Percentiles rank a stretch among this genome's conserved stretches.
phyloP scores from a whole-genome alignment of 768 basidiomycete genomes.

The Suillus clintonianus region DNA sequence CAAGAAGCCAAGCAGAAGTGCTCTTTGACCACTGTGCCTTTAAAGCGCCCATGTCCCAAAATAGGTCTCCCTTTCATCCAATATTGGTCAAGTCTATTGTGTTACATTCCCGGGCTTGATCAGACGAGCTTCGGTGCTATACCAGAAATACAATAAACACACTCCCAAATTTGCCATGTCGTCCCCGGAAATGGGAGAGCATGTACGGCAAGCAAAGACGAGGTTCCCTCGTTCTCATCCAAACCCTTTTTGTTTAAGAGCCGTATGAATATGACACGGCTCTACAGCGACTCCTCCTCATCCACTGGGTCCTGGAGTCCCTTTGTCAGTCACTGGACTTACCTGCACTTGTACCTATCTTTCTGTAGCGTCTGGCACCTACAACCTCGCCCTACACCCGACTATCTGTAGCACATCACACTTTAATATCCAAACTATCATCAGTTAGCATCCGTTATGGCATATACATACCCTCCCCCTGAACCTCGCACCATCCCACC shows the following conservation, averaged over 20 bases:
- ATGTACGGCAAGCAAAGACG: background rate
- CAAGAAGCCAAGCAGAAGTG: background rate
- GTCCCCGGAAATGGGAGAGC: background rate
- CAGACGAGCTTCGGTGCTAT: slow-evolving; percentile 2
- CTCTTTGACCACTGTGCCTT: background rate
- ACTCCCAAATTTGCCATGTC: background rate
- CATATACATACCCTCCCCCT: slow-evolving; percentile 12
- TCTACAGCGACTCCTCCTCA: slow-evolving; percentile 14
- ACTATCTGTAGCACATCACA: slow-evolving; percentile 5
- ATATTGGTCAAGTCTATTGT: slow-evolving; percentile 11
- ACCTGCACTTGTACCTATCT: slow-evolving; percentile 2
- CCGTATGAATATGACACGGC: slow-evolving; percentile 9
- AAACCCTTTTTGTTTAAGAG: slow-evolving; percentile 7
- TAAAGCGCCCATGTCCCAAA: slow-evolving; percentile 3
- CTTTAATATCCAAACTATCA: slow-evolving; percentile 7
- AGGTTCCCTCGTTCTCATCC: background rate
- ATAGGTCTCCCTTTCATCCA: slow-evolving; percentile 10
- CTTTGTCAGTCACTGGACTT: slow-evolving; percentile 2
- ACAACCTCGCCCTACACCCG: background rate
- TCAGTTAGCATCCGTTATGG: slow-evolving; percentile 4
- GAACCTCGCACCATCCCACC: slow-evolving; percentile 47
- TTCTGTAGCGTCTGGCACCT: slow-evolving; percentile 30
- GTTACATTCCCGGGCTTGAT: background rate
- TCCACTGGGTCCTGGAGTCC: slow-evolving; percentile 16
- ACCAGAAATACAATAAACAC: slow-evolving; percentile 11